Evolutionary conservation across 352 stramenopile genomes (phyloP), one percentile per base, ranked within the genome.

Genomic region (Blastocystis hominis): DNA sequence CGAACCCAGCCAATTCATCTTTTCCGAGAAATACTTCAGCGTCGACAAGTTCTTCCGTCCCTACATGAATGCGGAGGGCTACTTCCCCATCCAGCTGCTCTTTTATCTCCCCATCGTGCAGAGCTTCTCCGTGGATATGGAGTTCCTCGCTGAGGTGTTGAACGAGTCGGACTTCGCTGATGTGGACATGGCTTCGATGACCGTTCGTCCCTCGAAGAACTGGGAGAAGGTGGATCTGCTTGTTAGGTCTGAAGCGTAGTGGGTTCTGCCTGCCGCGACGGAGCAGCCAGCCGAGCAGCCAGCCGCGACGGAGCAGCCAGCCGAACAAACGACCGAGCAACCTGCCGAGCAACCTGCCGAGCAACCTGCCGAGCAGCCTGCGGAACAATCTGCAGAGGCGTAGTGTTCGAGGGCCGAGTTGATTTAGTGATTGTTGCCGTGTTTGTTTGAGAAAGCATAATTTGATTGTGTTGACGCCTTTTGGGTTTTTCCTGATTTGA

Each of bases 11-110:
- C 47, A 84, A 53, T 84, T 84, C 42, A 61, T 84, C 20, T 84
- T 84, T 46, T 84, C 72, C 10, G 72, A 84, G 9, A 84, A 84
- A 53, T 84, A 84, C 55, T n/a, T 84, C 6, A 47, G 50, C 9
- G 54, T 36, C 30, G 72, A 84, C 44, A 84, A 54, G 36, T 87
- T 87, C 54, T 30, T 87, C 30, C 77, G 77, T 47, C 77, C 44
- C 34, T 87, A 75, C n/a, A 87, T 87, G 53, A 59, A 87, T 42
- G 66, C 70, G 44, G 77, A 87, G 44, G 77, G 77, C 38, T 87
- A 87, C 30, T 78, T 87, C 44, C 77, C 77, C 55, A 61, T 87
- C 46, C 47, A 36, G 30, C 62, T 87, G 46, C 66, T 87, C 44
- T 42, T 78, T 7, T 78, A 55, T 34, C 68, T 87, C 70, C 77